These are phyloP conservation scores for Escallonia rubra DNA, from an alignment of 129 eudicot genomes.

Conservation along the genomic window DNA sequence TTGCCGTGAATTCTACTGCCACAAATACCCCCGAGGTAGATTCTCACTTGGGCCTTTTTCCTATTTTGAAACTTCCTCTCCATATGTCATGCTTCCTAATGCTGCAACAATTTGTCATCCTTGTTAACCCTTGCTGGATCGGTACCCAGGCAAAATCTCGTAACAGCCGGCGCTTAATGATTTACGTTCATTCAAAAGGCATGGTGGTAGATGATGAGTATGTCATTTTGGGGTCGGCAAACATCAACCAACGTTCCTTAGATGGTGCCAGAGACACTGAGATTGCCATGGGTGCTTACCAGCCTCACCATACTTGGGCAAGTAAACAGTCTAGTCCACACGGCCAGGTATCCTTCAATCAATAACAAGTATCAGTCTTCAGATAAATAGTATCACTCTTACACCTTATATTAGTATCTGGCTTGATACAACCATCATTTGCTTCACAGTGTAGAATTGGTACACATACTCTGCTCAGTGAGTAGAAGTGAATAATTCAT, in stretches of 20 bases:
- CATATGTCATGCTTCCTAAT: not conserved
- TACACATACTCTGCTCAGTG: no score
- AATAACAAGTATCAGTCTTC: no score
- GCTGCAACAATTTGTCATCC: not conserved
- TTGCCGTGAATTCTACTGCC: conserved; percentile 20
- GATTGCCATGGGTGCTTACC: conserved; percentile 96
- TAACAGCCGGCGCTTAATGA: conserved; percentile 80
- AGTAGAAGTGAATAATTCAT: no score
- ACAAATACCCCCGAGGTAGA: conserved; percentile 58
- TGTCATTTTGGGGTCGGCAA: conserved; percentile 86
- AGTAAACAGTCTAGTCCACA: conserved; percentile 42
- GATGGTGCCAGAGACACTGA: conserved; percentile 96
- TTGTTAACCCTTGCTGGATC: not conserved
- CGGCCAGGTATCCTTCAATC: conserved; percentile 51
- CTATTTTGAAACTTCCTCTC: not conserved
- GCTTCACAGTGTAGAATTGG: no score
- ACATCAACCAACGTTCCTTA: conserved; percentile 88
- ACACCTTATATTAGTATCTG: no score
- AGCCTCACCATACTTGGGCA: conserved; percentile 86
- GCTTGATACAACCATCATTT: no score
- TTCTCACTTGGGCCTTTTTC: not conserved
- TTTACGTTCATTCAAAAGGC: conserved; percentile 92
- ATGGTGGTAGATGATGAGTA: conserved; percentile 92
- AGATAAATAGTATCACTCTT: no score
- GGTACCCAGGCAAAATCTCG: conserved; percentile 39